A percentile compares a stretch with the other conserved stretches of the same genome.
These are phyloP conservation scores for Vanderwaltozyma yarrowii DNA, from an alignment of 805 yeast genomes.

Conservation along the genomic window DNA sequence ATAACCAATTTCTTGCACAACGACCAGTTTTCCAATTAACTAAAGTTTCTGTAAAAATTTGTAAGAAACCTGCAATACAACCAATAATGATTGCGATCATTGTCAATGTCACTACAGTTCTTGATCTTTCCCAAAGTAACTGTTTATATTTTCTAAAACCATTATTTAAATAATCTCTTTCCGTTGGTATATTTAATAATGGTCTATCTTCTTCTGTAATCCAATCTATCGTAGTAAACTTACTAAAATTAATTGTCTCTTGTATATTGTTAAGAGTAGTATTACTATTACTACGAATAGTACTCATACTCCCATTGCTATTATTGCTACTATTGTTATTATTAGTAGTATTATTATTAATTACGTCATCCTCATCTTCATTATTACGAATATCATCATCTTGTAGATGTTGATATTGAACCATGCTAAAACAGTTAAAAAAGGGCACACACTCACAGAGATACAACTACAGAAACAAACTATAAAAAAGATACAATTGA, in stretches of 20 bases:
- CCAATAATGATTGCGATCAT: conserved; percentile 73
- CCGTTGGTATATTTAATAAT: conserved; percentile 24
- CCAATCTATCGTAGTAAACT: conserved; percentile 64
- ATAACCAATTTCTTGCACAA: conserved; percentile 59
- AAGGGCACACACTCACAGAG: no score
- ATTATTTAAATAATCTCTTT: conserved; percentile 5
- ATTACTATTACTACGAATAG: neutral
- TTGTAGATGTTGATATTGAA: no score
- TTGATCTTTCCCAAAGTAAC: conserved; percentile 21
- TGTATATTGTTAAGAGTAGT: conserved; percentile 6
- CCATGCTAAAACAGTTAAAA: no score
- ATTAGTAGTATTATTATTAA: no score
- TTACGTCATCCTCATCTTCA: no score
- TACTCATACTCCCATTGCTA: no score
- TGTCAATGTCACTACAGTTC: conserved; percentile 61
- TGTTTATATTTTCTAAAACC: conserved; percentile 7
- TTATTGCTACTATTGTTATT: no score
- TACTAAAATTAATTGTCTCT: conserved; percentile 36
- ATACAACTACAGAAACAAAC: no score
- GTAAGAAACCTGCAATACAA: conserved; percentile 68
- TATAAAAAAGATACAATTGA: no score
- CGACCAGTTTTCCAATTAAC: conserved; percentile 70
- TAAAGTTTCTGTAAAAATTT: conserved; percentile 79
- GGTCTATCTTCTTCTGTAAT: conserved; percentile 44
- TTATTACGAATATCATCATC: no score